Conservation (phyloP, 495 filamentous ascomycete species). For the Penicillium silybi region DNA sequence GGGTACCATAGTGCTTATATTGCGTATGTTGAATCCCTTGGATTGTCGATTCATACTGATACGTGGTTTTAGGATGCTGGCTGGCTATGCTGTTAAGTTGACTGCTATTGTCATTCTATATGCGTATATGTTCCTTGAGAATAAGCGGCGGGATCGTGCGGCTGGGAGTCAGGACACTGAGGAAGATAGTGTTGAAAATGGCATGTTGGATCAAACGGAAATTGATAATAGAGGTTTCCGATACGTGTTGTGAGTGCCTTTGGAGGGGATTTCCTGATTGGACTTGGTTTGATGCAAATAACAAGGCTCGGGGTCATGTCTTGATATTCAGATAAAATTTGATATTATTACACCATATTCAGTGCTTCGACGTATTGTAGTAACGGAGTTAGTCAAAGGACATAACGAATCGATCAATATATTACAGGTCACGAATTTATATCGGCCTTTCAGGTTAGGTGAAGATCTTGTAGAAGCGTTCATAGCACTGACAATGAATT, state of each 20-base stretch:
- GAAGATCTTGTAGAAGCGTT: neutral
- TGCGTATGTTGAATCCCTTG: conserved; percentile 26
- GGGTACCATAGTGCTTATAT: conserved; percentile 54
- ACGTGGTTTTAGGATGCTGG: conserved; percentile 36
- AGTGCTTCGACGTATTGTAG: too few relatives aligned
- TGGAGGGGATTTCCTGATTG: neutral
- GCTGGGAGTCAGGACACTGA: conserved; percentile 33
- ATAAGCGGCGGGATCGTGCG: conserved; percentile 49
- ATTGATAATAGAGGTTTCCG: conserved; percentile 54
- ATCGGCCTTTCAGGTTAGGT: too few relatives aligned
- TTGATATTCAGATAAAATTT: too few relatives aligned
- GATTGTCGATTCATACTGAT: neutral
- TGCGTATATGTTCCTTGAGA: conserved; percentile 50
- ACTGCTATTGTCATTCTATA: conserved; percentile 43
- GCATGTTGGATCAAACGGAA: conserved; percentile 55
- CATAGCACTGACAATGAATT: neutral
- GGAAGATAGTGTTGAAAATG: conserved; percentile 48
- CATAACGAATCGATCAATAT: too few relatives aligned
- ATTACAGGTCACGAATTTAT: too few relatives aligned
- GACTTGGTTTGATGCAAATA: too few relatives aligned
- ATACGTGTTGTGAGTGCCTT: conserved; percentile 40
- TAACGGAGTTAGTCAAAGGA: too few relatives aligned
- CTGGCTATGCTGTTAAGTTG: conserved; percentile 50
- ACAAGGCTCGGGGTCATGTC: too few relatives aligned
- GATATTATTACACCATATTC: too few relatives aligned